Conservation (phyloP, 1,284 basidiomycete genomes). For the Melampsora larici-populina region DNA sequence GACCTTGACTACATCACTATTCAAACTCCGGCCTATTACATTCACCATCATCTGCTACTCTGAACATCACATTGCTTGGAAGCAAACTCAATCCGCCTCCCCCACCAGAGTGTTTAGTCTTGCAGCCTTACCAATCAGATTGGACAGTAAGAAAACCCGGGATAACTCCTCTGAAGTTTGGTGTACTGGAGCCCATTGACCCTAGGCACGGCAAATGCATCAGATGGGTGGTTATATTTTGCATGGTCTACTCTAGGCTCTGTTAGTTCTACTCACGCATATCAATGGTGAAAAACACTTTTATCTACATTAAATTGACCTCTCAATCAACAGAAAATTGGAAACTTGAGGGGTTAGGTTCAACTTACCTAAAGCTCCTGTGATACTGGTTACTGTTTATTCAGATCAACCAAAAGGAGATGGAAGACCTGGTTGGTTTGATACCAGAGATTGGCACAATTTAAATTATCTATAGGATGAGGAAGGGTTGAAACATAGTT, state of each 20-base stretch:
- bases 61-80: not conserved
- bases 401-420: not conserved
- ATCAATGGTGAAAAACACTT: constrained; percentile 22
- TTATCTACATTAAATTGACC: constrained; percentile 12
- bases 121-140: not conserved
- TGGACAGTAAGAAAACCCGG: constrained; percentile 2
- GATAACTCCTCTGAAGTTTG: constrained; percentile 12
- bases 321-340: not conserved
- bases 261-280: constrained; percentile 11
- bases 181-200: constrained; percentile 18
- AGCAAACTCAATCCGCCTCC: constrained; percentile 14
- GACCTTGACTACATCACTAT: too few relatives aligned
- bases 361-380: constrained; percentile 24
- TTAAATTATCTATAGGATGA: constrained; percentile 29
- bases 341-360: constrained; percentile 25
- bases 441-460: constrained; percentile 28
- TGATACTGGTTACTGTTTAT: constrained; percentile 21
- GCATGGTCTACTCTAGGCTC: constrained; percentile 27
- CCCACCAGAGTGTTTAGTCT: not conserved
- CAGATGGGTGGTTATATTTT: constrained; percentile 18
- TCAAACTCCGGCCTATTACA: too few relatives aligned
- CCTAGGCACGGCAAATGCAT: constrained; percentile 1
- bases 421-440: constrained; percentile 29
- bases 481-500: constrained; percentile 15
- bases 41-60: too few relatives aligned